Conservation (phyloP, 768 basidiomycete species). For the Pleurotus djamor region DNA sequence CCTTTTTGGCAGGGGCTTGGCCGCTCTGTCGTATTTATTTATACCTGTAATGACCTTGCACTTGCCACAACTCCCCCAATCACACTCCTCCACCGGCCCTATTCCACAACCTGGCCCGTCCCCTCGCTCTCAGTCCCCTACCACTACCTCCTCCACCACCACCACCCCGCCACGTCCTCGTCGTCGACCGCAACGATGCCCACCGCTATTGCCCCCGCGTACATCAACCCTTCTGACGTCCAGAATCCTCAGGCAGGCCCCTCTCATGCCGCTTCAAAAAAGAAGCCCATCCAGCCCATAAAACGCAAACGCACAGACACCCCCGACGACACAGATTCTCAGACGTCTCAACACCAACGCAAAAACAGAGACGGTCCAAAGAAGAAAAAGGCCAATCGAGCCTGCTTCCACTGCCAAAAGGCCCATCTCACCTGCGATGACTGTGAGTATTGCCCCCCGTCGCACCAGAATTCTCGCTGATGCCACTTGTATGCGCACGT, state of each 20-base stretch:
- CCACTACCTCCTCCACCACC: slow-evolving; percentile 34
- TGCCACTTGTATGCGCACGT: slow-evolving; percentile 14
- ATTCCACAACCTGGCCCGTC: not conserved
- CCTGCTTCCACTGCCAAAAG: slow-evolving; percentile 95
- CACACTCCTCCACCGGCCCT: not conserved
- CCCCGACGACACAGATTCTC: slow-evolving; percentile 51
- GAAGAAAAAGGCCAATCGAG: slow-evolving; percentile 94
- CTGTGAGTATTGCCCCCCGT: slow-evolving; percentile 50
- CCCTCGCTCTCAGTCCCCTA: slow-evolving; percentile 16
- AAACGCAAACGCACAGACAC: slow-evolving; percentile 68
- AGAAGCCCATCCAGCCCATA: slow-evolving; percentile 25
- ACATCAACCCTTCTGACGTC: slow-evolving; percentile 41
- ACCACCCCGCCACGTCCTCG: slow-evolving; percentile 24
- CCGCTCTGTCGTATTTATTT: slow-evolving; percentile 10
- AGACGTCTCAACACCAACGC: slow-evolving; percentile 41
- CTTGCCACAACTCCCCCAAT: slow-evolving; percentile 15
- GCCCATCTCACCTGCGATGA: slow-evolving; percentile 99
- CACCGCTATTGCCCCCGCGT: slow-evolving; percentile 24
- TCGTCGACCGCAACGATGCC: slow-evolving; percentile 11
- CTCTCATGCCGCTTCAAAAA: slow-evolving; percentile 29
- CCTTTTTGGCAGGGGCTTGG: slow-evolving; percentile 10
- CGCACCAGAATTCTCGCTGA: slow-evolving; percentile 16
- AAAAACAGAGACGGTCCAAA: slow-evolving; percentile 76
- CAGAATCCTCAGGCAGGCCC: slow-evolving; percentile 39
- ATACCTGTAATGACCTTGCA: slow-evolving; percentile 1